phyloP scores from a whole-genome alignment of 1,284 basidiomycete genomes.

The Xerocomus amazonicus region DNA sequence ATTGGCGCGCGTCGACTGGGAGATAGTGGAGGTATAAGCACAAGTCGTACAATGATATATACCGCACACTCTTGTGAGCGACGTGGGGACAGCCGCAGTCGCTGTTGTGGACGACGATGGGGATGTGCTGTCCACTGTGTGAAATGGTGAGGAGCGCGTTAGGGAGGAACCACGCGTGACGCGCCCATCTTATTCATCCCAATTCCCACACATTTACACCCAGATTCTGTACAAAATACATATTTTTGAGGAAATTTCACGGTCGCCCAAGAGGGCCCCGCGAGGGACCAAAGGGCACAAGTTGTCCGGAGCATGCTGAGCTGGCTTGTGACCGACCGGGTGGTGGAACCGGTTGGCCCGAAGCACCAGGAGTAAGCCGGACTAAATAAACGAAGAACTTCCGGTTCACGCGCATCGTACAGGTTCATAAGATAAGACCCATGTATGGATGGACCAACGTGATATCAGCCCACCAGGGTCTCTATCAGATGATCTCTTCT shows the following conservation, averaged over 20 bases:
- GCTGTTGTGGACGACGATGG: constrained; percentile 36
- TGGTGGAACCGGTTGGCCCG: constrained; percentile 12
- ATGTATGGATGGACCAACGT: constrained; percentile 4
- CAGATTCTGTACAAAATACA: constrained; percentile 8
- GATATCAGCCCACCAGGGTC: constrained; percentile 11
- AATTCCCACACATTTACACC: constrained; percentile 31
- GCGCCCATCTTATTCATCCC: constrained; percentile 42
- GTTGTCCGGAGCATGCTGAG: background rate
- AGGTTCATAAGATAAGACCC: constrained; percentile 11
- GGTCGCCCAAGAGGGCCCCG: too few relatives aligned
- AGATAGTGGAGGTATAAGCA: constrained; percentile 10
- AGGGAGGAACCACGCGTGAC: constrained; percentile 40
- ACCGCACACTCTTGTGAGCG: constrained; percentile 6
- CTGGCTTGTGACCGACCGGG: constrained; percentile 18
- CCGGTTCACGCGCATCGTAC: constrained; percentile 26
- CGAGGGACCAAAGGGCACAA: too few relatives aligned
- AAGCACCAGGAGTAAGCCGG: constrained; percentile 22
- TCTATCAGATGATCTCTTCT: constrained; percentile 20
- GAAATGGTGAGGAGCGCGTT: constrained; percentile 40
- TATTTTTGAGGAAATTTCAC: background rate
- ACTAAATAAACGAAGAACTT: constrained; percentile 21
- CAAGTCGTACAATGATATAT: constrained; percentile 9
- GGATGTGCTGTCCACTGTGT: constrained; percentile 30
- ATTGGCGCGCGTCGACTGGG: constrained; percentile 45
- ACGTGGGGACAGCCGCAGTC: background rate